Percentiles rank a stretch among this genome's conserved stretches.
Conservation (phyloP, 2,329 filamentous ascomycete genomes). For the Pleurostoma richardsiae region DNA sequence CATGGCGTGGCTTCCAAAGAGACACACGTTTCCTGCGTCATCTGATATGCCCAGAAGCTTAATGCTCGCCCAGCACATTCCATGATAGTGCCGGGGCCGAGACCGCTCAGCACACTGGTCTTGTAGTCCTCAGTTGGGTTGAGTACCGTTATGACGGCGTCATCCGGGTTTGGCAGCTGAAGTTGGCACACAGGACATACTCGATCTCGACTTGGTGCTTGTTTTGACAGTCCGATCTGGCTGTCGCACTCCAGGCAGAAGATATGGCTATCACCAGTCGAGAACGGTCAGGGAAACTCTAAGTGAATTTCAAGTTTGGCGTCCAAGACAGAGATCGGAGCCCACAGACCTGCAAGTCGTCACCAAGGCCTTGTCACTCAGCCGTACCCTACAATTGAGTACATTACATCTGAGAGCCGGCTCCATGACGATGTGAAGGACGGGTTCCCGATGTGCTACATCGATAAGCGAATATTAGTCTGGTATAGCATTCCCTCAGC, state of each 20-base stretch:
- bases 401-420: constrained; percentile 73
- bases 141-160: constrained; percentile 66
- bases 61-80: constrained; percentile 78
- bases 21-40: constrained; percentile 72
- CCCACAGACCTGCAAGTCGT: constrained; percentile 74
- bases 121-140: constrained; percentile 87
- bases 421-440: constrained; percentile 52
- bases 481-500: too few relatives aligned
- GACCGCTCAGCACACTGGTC: constrained; percentile 75
- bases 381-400: constrained; percentile 65
- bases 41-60: constrained; percentile 83
- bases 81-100: constrained; percentile 77
- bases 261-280: constrained; percentile 58
- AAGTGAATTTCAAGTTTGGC: neutral
- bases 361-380: constrained; percentile 70
- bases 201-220: constrained; percentile 42
- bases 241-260: constrained; percentile 77
- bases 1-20: constrained; percentile 6
- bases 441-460: too few relatives aligned
- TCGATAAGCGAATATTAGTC: too few relatives aligned
- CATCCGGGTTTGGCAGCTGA: constrained; percentile 64
- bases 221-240: constrained; percentile 53
- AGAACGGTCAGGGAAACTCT: neutral
- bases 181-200: constrained; percentile 73
- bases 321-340: constrained; percentile 2